Evolutionary conservation across 1,284 basidiomycete species (phyloP), one percentile per base, ranked within the genome.

Genomic region (Trametes hirsuta): DNA sequence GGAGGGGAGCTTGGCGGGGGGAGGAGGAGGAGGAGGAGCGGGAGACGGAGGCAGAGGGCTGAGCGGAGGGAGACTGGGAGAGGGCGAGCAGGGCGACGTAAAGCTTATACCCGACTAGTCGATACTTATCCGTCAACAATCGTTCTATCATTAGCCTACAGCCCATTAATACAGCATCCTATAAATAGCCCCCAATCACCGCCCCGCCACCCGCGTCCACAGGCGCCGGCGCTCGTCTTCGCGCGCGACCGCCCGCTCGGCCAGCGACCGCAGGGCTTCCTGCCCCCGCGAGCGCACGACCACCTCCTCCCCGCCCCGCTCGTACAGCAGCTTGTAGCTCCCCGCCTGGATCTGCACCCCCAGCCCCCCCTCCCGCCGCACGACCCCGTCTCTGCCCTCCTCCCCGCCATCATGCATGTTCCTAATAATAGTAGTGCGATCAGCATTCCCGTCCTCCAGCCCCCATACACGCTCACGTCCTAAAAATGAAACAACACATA

Each of bases 241-340:
- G 47, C 80, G 77, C 58, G 68, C 71, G 41, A 74, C 72, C n/a
- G 77, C 85, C 59, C 81, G 75, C 58, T 76, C 76, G 59, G 67
- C 50, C 70, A 87, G 68, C 61, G 68, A 73, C 68, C 66, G 74
- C 63, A 74, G 72, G 45, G 79, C 80, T 47, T 77, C 80, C 24
- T 40, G 55, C 22, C 71, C 62, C 61, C 77, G 71, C 53, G 66
- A 41, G 39, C 81, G 79, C 72, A 75, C 76, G 24, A 85, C 50
- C 42, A 74, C 67, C 45, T 89, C 87, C 70, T 88, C 88, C 14
- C 76, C 75, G 44, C 83, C 88, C 8, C 78, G 80, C 66, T 88
- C 90, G 71, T 91, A 93, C 76, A 91, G 80, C 61, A 94, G 74
- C 73, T 86, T 87, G 80, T 93, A 94, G 62, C 81, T 84, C 50